Evolutionary conservation across 257 asterid species (phyloP).

Genomic region (Prunella vulgaris): DNA sequence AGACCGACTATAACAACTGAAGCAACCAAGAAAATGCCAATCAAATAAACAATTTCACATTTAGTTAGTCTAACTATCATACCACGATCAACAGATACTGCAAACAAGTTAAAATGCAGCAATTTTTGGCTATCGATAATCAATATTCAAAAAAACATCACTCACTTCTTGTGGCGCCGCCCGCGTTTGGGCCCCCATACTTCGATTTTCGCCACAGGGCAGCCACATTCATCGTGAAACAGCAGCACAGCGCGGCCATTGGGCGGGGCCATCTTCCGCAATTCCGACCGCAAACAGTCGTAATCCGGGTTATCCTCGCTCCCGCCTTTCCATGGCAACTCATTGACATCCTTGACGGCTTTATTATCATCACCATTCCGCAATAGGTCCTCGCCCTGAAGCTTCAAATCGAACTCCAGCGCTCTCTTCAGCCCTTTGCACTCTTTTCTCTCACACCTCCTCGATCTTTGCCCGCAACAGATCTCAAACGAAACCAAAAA

Average conservation of each 20-base stretch:
- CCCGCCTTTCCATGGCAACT: constrained; percentile 92
- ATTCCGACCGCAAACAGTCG: constrained; percentile 73
- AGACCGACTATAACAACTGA: too few species aligned
- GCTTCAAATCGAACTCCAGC: constrained; percentile 72
- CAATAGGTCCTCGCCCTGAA: constrained; percentile 66
- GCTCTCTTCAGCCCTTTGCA: constrained; percentile 72
- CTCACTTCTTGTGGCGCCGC: constrained; percentile 81
- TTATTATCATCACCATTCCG: constrained; percentile 32
- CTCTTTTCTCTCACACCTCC: constrained; percentile 54
- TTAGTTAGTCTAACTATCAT: not conserved
- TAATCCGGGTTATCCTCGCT: constrained; percentile 64
- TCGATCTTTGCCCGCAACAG: constrained; percentile 52
- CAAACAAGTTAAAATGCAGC: not conserved
- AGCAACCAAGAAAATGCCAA: too few species aligned
- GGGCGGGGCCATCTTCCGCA: constrained; percentile 88
- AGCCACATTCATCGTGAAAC: constrained; percentile 68
- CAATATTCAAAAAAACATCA: too few species aligned
- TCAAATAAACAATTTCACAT: constrained; percentile 3
- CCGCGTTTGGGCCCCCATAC: constrained; percentile 78
- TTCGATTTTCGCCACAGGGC: constrained; percentile 75
- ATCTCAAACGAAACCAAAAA: constrained; percentile 12
- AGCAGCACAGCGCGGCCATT: constrained; percentile 84
- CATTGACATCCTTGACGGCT: constrained; percentile 61
- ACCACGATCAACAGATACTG: too few species aligned
- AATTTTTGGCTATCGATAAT: not conserved